Conservation (phyloP, 106 monocot genomes). For the Dendrobium officinale region DNA sequence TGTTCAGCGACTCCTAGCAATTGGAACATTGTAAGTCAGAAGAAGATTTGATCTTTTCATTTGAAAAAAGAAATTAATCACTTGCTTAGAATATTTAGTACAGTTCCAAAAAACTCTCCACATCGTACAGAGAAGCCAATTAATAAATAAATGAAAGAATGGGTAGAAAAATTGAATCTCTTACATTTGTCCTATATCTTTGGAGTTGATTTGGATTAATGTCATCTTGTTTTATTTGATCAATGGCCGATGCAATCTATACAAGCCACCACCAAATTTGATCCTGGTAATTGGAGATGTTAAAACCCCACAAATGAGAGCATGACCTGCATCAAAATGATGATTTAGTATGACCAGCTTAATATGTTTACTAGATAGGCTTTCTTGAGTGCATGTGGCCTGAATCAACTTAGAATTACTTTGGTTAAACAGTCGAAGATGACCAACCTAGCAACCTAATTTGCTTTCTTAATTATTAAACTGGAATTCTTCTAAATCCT, state of each 20-base stretch:
- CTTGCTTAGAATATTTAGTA: background rate
- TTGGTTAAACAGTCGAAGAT: background rate
- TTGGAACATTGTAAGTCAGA: slow-evolving; percentile 88
- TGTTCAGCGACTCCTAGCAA: slow-evolving; percentile 76
- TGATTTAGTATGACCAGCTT: background rate
- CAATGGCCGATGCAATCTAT: background rate
- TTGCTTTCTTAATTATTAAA: background rate
- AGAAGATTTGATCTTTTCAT: background rate
- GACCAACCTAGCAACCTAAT: background rate
- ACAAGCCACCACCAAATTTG: background rate
- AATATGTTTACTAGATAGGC: background rate
- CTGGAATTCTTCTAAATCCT: background rate
- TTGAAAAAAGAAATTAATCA: background rate
- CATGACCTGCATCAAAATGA: background rate
- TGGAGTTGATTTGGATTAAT: background rate
- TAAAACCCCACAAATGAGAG: background rate
- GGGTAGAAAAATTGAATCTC: background rate
- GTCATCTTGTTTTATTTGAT: background rate
- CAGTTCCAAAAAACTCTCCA: background rate
- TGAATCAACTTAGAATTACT: background rate
- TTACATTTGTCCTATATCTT: background rate
- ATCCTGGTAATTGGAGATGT: background rate
- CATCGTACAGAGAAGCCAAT: background rate
- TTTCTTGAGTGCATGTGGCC: background rate
- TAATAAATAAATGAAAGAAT: background rate